Evolutionary conservation across 768 basidiomycete genomes (phyloP).

Genomic region (Pleurotus sapidus): DNA sequence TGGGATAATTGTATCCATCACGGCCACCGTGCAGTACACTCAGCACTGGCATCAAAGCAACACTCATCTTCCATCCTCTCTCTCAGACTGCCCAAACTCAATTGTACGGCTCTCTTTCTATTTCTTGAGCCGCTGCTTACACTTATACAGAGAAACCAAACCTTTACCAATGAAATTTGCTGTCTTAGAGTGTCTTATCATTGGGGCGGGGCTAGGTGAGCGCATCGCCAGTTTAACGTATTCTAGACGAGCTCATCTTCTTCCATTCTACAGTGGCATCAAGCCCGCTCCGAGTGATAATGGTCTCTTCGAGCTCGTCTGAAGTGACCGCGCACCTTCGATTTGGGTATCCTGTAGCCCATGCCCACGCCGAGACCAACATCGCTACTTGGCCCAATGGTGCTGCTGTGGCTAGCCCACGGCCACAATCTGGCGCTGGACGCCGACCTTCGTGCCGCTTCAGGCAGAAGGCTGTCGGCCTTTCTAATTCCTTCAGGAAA

Average conservation of each 20-base stretch:
- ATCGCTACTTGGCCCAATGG: conserved; percentile 21
- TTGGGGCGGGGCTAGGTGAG: conserved; percentile 31
- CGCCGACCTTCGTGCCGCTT: conserved; percentile 24
- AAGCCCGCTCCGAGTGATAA: conserved; percentile 48
- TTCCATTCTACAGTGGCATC: conserved; percentile 30
- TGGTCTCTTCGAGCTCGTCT: conserved; percentile 19
- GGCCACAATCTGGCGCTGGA: conserved; percentile 5
- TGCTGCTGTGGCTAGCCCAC: conserved; percentile 9
- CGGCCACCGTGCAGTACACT: too few species aligned
- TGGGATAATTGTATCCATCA: too few species aligned
- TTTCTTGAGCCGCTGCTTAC: too few species aligned
- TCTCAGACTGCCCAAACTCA: too few species aligned
- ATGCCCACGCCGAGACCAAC: conserved; percentile 26
- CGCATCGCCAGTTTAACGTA: neutral
- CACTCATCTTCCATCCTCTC: too few species aligned
- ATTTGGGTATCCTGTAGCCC: conserved; percentile 33
- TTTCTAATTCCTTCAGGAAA: conserved; percentile 55
- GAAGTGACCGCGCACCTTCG: conserved; percentile 25
- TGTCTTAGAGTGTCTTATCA: conserved; percentile 31
- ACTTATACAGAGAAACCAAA: neutral
- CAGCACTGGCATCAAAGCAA: too few species aligned
- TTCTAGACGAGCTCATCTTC: conserved; percentile 3
- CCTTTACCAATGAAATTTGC: conserved; percentile 32
- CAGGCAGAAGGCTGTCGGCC: conserved; percentile 45
- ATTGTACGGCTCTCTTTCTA: too few species aligned